Conservation (phyloP, 2,329 filamentous ascomycete species). For the Lomentospora prolificans region DNA sequence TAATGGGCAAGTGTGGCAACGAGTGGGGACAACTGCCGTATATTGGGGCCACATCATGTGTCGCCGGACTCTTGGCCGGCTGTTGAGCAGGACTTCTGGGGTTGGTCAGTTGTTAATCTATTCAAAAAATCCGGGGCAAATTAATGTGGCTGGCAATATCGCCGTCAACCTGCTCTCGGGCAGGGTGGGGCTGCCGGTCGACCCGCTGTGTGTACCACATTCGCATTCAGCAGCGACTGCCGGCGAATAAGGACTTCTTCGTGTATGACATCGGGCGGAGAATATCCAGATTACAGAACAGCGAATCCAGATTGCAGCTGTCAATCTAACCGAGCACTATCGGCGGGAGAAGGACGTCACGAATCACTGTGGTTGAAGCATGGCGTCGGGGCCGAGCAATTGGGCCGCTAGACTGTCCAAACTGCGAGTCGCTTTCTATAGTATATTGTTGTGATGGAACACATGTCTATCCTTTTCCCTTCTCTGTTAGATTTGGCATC, state of each 20-base stretch:
- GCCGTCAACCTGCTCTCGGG: neutral
- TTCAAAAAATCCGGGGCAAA: constrained; percentile 4
- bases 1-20: neutral
- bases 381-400: neutral
- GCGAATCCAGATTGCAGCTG: neutral
- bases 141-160: neutral
- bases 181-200: neutral
- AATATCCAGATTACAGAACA: neutral
- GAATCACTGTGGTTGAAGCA: neutral
- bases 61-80: neutral
- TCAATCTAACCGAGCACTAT: neutral
- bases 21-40: constrained; percentile 1
- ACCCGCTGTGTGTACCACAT: neutral
- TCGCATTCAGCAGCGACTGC: neutral
- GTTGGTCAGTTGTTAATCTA: constrained; percentile 4
- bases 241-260: neutral
- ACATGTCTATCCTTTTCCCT: neutral
- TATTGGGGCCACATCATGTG: constrained; percentile 4
- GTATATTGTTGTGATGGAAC: neutral
- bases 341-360: neutral
- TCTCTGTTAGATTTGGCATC: neutral
- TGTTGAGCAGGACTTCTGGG: neutral
- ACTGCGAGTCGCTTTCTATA: neutral
- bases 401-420: neutral
- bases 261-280: neutral